A percentile compares a stretch with the other conserved stretches of the same genome.
These are phyloP conservation scores for Lactarius pseudohatsudake DNA, from an alignment of 768 basidiomycete species.

Conservation along the genomic window DNA sequence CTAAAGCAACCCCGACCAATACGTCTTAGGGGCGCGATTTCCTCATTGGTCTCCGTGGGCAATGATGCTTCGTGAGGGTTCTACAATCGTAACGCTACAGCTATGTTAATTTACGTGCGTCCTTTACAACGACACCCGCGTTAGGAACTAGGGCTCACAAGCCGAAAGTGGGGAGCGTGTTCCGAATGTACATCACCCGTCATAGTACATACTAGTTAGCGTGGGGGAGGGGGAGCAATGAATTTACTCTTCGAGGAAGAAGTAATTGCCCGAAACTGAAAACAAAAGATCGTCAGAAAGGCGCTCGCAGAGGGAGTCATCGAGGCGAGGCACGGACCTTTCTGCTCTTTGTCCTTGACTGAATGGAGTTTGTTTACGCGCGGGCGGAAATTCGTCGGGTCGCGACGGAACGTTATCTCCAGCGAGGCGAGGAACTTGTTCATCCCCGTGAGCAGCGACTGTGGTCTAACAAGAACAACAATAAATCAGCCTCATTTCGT, in stretches of 20 bases:
- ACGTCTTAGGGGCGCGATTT: background rate
- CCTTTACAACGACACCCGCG: background rate
- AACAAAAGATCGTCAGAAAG: slow-evolving; percentile 15
- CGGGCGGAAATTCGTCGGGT: slow-evolving; percentile 91
- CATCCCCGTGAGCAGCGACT: slow-evolving; percentile 94
- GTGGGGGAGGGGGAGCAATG: background rate
- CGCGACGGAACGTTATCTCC: slow-evolving; percentile 97
- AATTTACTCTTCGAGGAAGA: slow-evolving; percentile 83
- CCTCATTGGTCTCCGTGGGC: background rate
- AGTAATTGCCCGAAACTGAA: slow-evolving; percentile 79
- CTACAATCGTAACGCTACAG: slow-evolving; percentile 22
- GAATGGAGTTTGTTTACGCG: slow-evolving; percentile 84
- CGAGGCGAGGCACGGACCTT: slow-evolving; percentile 47
- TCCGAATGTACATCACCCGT: background rate
- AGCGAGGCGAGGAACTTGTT: slow-evolving; percentile 94
- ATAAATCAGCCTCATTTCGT: background rate
- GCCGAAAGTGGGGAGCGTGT: background rate
- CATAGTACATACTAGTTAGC: background rate
- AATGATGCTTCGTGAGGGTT: background rate
- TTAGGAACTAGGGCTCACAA: background rate
- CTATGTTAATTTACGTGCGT: slow-evolving; percentile 13
- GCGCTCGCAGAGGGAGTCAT: slow-evolving; percentile 12
- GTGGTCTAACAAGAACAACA: slow-evolving; percentile 57
- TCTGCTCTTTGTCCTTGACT: slow-evolving; percentile 88
- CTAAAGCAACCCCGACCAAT: slow-evolving; percentile 9